Conservation (phyloP, 139 green algal genomes). For the Tetradesmus lagerheimii region DNA sequence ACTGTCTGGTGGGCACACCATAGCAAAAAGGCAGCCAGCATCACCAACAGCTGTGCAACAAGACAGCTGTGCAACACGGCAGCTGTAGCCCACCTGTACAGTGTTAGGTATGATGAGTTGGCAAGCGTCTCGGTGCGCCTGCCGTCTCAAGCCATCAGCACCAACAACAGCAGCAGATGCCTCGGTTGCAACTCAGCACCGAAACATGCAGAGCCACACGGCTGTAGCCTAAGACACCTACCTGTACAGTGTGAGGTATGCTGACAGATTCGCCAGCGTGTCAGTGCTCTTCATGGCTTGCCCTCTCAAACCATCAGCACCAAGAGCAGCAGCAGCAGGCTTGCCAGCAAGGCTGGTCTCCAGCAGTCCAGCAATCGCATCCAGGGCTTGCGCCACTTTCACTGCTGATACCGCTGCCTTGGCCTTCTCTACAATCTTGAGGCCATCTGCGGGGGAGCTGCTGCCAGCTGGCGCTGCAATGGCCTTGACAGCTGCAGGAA, state of each 20-base stretch:
- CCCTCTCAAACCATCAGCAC: background rate
- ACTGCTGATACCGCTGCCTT: slow-evolving; percentile 43
- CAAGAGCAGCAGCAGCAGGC: background rate
- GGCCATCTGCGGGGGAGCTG: background rate
- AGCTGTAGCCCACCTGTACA: slow-evolving; percentile 4
- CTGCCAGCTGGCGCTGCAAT: slow-evolving; percentile 18
- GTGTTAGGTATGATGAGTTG: slow-evolving; percentile 41
- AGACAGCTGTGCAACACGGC: background rate
- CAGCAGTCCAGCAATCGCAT: slow-evolving; percentile 8
- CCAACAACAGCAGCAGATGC: background rate
- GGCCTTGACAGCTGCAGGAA: slow-evolving; percentile 28
- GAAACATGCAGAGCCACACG: no score
- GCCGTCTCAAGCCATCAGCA: background rate
- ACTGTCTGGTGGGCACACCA: no score
- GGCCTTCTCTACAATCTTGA: slow-evolving; percentile 46
- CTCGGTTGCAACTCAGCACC: no score
- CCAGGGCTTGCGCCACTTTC: slow-evolving; percentile 11
- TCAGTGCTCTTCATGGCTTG: slow-evolving; percentile 23
- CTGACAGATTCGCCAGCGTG: slow-evolving; percentile 41
- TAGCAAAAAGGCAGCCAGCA: no score
- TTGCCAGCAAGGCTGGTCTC: background rate
- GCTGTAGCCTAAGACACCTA: background rate
- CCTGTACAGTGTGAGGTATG: slow-evolving; percentile 46
- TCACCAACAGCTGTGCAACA: background rate
- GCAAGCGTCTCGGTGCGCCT: slow-evolving; percentile 34